Evolutionary conservation across 148 eudicot genomes (phyloP).

Genomic region (Bassia scoparia): DNA sequence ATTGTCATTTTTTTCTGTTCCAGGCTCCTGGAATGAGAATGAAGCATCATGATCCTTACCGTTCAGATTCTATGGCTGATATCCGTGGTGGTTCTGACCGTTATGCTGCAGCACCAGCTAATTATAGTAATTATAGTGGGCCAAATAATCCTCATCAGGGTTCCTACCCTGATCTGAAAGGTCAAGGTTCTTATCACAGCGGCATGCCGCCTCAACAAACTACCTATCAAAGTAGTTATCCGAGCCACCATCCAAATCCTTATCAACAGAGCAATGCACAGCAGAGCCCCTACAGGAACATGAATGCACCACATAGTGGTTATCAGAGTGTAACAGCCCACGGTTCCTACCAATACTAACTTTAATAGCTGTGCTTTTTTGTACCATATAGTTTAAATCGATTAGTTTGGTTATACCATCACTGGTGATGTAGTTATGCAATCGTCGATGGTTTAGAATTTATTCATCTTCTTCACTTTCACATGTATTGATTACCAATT

Average conservation of each 20-base stretch:
- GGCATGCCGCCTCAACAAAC: slow-evolving; percentile 28
- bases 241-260: slow-evolving; percentile 24
- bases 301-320: slow-evolving; percentile 24
- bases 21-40: slow-evolving; percentile 44
- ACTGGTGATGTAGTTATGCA: slow-evolving; percentile 8
- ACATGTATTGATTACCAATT: background rate
- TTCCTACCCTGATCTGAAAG: slow-evolving; percentile 14
- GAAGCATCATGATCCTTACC: slow-evolving; percentile 36
- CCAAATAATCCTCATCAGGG: slow-evolving; percentile 28
- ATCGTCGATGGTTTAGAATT: slow-evolving; percentile 23
- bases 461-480: slow-evolving; percentile 3
- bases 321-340: slow-evolving; percentile 29
- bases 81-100: slow-evolving; percentile 37
- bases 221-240: slow-evolving; percentile 31
- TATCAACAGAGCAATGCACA: slow-evolving; percentile 30
- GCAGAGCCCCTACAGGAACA: slow-evolving; percentile 30
- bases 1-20: slow-evolving; percentile 3
- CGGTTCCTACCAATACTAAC: slow-evolving; percentile 40
- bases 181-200: slow-evolving; percentile 28
- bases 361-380: slow-evolving; percentile 28
- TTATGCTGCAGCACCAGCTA: slow-evolving; percentile 26
- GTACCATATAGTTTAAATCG: slow-evolving; percentile 29
- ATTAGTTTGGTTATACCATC: slow-evolving; percentile 13
- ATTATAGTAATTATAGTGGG: slow-evolving; percentile 26
- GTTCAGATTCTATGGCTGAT: slow-evolving; percentile 31